A percentile compares a stretch with the other conserved stretches of the same genome.
Evolutionary conservation across 1,284 basidiomycete species (phyloP).

Genomic region (Ganoderma sinense): DNA sequence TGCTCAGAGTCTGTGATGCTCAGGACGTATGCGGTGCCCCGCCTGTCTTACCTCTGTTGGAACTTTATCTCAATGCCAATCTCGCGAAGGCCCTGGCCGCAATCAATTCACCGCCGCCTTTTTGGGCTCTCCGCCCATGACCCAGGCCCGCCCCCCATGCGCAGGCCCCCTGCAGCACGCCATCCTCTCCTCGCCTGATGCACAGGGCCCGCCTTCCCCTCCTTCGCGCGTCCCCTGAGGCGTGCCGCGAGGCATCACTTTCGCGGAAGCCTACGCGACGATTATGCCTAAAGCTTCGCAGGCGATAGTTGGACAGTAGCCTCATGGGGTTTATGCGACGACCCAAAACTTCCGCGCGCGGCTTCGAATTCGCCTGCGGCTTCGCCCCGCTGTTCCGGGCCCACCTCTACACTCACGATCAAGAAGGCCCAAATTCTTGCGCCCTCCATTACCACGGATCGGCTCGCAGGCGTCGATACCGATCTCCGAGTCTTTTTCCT

Average conservation of each 20-base stretch:
- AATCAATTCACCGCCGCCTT: background rate
- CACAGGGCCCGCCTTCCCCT: constrained; percentile 9
- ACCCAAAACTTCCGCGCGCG: background rate
- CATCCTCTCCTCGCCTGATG: constrained; percentile 11
- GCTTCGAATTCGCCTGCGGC: background rate
- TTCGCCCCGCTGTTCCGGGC: constrained; percentile 9
- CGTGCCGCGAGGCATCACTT: constrained; percentile 21
- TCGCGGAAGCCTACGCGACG: constrained; percentile 28
- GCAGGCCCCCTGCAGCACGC: background rate
- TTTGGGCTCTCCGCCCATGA: background rate
- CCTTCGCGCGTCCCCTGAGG: background rate
- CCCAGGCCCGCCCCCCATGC: background rate
- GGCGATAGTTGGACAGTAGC: constrained; percentile 22
- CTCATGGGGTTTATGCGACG: constrained; percentile 24
- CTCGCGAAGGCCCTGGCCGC: constrained; percentile 18
- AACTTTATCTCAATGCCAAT: constrained; percentile 33
- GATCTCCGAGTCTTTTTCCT: constrained; percentile 19
- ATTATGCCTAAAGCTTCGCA: constrained; percentile 33
- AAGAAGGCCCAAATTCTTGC: background rate
- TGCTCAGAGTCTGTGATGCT: constrained; percentile 6
- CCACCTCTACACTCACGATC: constrained; percentile 1
- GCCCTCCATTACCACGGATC: constrained; percentile 18
- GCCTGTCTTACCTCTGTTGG: constrained; percentile 17
- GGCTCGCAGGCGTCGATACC: constrained; percentile 19
- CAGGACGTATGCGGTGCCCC: constrained; percentile 9